Evolutionary conservation across 2,329 filamentous ascomycete species (phyloP), one percentile per base, ranked within the genome.

Genomic region (Arthrinium phaeospermum): DNA sequence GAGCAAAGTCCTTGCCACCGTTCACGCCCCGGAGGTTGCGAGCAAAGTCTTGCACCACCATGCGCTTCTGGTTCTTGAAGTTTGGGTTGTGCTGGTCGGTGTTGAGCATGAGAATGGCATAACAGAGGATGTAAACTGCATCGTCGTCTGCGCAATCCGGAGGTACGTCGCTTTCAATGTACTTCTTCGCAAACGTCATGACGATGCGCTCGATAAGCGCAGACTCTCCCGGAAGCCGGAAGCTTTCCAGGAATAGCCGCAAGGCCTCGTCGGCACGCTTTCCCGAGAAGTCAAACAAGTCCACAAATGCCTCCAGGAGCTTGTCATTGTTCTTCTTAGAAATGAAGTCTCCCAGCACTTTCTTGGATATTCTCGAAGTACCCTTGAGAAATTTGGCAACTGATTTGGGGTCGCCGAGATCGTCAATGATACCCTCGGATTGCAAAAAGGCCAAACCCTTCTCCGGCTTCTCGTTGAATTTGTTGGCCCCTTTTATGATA

Each of bases 21-120:
- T 99, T 99, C 46, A 96, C 93, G 14, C 96, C 96, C 53, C 95
- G 90, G n/a, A 99, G 84, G 79, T 99, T 98, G 75, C 91, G 92
- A 0, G 93, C 88, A 81, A 99, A 99, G 77, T 96, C 93, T 71
- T 91, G 88, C 57, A 92, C 87, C 1, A 91, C 91, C 96, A 99
- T 99, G 53, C 96, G 93, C 79, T 93, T 93, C 77, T 91, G 86
- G 1, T 88, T 83, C 76, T 91, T 95, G 74, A 98, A 83, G 77
- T 98, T 98, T 0, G 95, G 95, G 79, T 97, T 99, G 82, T 98
- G 96, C 78, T 97, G 93, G 80, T 99, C 96, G 0, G 96, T 98
- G 79, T 99, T 99, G 72, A 99, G 86, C 90, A 99, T 95, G 81
- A 99, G 98, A 78, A 98, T 97, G 49, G 95, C 96, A 80, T 99